Base-by-base conservation (phyloP, 164 flowering plant species). In the Euptelea pleiosperma region DNA sequence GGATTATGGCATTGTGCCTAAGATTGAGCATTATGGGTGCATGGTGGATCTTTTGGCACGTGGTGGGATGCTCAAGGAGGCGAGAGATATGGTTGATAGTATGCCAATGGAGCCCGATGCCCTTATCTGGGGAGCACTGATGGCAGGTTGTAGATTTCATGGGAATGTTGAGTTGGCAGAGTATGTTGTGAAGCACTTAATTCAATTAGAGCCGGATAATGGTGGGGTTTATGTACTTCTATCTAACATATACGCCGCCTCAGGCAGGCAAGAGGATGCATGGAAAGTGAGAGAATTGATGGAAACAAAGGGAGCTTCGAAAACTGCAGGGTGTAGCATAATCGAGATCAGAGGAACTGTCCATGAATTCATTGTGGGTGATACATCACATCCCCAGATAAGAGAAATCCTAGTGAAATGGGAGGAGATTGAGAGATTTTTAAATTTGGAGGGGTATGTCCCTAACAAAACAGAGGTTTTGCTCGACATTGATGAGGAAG, bases 21-120 rank as follows among this genome's bases (percentile, higher is more conserved):
- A 63, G 40, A 64, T 74, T 50, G 81, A 77, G 54, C 78, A 77
- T 58, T 77, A 73, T 71, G 78, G 81, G 7, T 77, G 81, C 26
- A 63, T 73, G 70, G 78, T 77, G 44, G 81, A 77, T 77, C 72
- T 77, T 14, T 56, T 77, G 22, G 58, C 66, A 4, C 75, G 77
- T 10, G 65, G 37, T 53, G 81, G 81, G 25, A 55, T 57, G 49
- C 66, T 73, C 1, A 48, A 63, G 33, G 68, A 77, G 39, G 78
- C 81, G 24, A 57, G 41, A 36, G 14, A 41, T 14, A 34, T 74
- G 46, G 50, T 74, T 4, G 43, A 65, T 4, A 44, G 25, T 26
- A 73, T 77, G 78, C 81, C 81, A 3, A 74, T 77, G 61, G 31
- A 58, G 35, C 75, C 76, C 4, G 71, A 77, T 71, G 70, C 52